Evolutionary conservation across 768 basidiomycete genomes (phyloP).

Genomic region (Boletus insuetus): DNA sequence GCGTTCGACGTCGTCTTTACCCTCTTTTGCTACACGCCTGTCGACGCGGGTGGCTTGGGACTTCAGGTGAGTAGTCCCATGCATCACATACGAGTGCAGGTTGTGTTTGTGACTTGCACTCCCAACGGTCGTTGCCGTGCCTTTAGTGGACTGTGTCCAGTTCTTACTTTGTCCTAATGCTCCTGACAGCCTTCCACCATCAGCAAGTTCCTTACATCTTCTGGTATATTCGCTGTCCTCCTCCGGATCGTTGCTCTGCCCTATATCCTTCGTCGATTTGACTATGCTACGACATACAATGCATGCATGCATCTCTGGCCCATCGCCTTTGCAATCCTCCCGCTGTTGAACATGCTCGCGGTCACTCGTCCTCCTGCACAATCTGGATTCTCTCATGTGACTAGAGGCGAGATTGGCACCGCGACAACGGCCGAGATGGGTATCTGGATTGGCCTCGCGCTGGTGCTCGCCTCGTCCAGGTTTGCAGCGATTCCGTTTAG

Average conservation of each 20-base stretch:
- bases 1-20: slow-evolving; percentile 63
- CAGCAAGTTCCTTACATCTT: slow-evolving; percentile 51
- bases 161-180: not conserved
- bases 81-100: too few species aligned
- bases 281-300: slow-evolving; percentile 4
- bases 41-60: slow-evolving; percentile 50
- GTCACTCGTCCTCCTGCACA: not conserved
- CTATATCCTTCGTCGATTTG: slow-evolving; percentile 7
- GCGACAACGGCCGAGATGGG: not conserved
- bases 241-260: slow-evolving; percentile 53
- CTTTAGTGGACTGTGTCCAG: too few species aligned
- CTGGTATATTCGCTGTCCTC: slow-evolving; percentile 44
- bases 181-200: slow-evolving; percentile 47
- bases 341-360: slow-evolving; percentile 1
- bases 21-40: slow-evolving; percentile 57
- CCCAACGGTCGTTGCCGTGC: too few species aligned
- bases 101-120: too few species aligned
- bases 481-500: slow-evolving; percentile 32
- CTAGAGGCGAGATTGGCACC: too few species aligned
- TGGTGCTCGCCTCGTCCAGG: slow-evolving; percentile 38
- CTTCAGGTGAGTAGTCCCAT: slow-evolving; percentile 39
- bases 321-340: not conserved
- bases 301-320: slow-evolving; percentile 8
- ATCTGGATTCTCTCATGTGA: not conserved
- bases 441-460: slow-evolving; percentile 48